These are phyloP conservation scores for Calonectria ilicicola DNA, from an alignment of 2,329 filamentous ascomycete genomes.

Conservation along the genomic window DNA sequence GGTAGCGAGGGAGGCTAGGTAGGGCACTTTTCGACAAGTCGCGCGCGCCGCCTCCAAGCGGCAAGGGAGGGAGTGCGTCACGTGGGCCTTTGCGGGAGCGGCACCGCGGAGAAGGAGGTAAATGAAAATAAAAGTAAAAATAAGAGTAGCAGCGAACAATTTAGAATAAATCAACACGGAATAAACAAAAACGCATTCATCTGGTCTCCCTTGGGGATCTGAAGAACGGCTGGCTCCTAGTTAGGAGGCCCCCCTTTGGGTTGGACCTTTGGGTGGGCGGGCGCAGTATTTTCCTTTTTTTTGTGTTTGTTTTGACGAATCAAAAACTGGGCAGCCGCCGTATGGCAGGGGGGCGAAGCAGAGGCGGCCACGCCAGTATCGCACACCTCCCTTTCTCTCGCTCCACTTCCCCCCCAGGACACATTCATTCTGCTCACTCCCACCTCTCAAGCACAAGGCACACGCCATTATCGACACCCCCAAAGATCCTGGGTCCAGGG, in stretches of 20 bases:
- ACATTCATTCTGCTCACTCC: conserved; percentile 50
- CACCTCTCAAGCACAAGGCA: conserved; percentile 49
- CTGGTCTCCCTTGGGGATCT: conserved; percentile 1
- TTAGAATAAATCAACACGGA: not conserved
- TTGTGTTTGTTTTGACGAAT: conserved; percentile 6
- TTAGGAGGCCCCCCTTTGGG: not conserved
- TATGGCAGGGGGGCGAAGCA: not conserved
- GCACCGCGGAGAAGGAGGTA: not conserved
- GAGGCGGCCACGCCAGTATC: conserved; percentile 44
- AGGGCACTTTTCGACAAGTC: not conserved
- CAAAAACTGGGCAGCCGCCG: not conserved
- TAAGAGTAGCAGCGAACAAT: conserved; percentile 7
- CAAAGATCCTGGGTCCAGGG: conserved; percentile 47
- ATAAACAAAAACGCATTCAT: conserved; percentile 8
- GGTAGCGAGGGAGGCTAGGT: not conserved
- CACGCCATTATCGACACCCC: conserved; percentile 55
- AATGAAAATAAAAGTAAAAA: not conserved
- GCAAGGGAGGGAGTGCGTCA: conserved; percentile 10
- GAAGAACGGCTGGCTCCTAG: not conserved
- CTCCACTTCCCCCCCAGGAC: conserved; percentile 39
- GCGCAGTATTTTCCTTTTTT: conserved; percentile 1
- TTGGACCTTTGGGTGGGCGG: not conserved
- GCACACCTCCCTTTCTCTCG: conserved; percentile 32
- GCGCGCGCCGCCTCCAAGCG: not conserved
- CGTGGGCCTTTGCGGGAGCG: conserved; percentile 11